Conservation (phyloP, 2,329 filamentous ascomycete species). For the Fusarium sacchari region DNA sequence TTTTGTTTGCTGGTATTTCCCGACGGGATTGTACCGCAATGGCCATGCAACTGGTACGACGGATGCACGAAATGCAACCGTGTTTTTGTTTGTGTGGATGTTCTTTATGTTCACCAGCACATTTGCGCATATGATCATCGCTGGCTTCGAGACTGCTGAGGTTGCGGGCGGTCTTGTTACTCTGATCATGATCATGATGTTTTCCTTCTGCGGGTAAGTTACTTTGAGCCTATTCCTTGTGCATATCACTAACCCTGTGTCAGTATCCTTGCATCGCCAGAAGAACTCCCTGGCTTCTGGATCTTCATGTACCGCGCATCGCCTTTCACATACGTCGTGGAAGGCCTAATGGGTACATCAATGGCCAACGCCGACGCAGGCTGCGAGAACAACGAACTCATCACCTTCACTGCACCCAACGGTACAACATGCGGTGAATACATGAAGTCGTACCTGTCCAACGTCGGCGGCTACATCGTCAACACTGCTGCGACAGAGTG, state of each 20-base stretch:
- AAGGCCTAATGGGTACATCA: conserved; percentile 70
- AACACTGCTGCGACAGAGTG: conserved; percentile 48
- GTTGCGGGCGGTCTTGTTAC: conserved; percentile 72
- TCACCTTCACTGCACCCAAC: conserved; percentile 67
- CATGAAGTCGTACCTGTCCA: conserved; percentile 57
- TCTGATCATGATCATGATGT: conserved; percentile 69
- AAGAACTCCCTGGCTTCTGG: conserved; percentile 77
- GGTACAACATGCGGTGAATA: conserved; percentile 67
- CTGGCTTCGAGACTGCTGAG: conserved; percentile 70
- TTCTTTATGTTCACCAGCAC: conserved; percentile 75
- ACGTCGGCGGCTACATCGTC: conserved; percentile 58
- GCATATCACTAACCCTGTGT: background rate
- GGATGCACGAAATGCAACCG: conserved; percentile 63
- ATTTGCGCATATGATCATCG: conserved; percentile 72
- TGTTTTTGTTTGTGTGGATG: conserved; percentile 70
- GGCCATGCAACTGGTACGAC: conserved; percentile 61
- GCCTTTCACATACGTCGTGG: conserved; percentile 79
- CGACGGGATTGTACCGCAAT: conserved; percentile 70
- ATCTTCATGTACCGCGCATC: conserved; percentile 79
- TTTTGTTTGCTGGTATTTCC: conserved; percentile 75
- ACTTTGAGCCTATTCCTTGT: background rate
- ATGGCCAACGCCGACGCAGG: conserved; percentile 68
- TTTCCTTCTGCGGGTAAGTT: conserved; percentile 74
- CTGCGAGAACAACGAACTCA: conserved; percentile 73
- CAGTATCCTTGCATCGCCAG: conserved; percentile 70